Conservation (phyloP, 73 alveolate genomes). For the Uronychia binucleata region DNA sequence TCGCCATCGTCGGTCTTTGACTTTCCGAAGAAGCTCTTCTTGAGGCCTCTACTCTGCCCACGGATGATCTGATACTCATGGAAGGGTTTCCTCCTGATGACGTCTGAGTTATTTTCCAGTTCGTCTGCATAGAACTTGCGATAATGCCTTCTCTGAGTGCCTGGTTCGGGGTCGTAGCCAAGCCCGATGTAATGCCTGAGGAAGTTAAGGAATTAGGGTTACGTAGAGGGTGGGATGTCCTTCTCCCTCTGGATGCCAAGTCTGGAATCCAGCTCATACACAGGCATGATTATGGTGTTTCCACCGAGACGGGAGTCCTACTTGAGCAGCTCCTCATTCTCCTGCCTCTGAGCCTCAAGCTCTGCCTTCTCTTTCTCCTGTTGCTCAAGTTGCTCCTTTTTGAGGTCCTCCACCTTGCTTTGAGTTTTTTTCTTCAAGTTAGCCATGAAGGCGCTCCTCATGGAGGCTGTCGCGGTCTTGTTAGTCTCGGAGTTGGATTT, state of each 20-base stretch:
- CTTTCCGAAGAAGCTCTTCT: slow-evolving; percentile 20
- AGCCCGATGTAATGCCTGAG: slow-evolving; percentile 1
- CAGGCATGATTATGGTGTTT: slow-evolving; percentile 37
- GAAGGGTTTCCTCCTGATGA: slow-evolving; percentile 53
- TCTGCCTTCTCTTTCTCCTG: slow-evolving; percentile 23
- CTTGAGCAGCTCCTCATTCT: slow-evolving; percentile 20
- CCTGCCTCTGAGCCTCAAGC: background rate
- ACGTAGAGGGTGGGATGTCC: slow-evolving; percentile 25
- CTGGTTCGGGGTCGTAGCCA: slow-evolving; percentile 26
- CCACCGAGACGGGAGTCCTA: background rate
- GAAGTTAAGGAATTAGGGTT: too few species aligned
- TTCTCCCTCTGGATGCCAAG: slow-evolving; percentile 16
- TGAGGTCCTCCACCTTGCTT: background rate
- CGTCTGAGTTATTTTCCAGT: slow-evolving; percentile 68
- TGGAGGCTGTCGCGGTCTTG: background rate
- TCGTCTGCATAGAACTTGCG: slow-evolving; percentile 76
- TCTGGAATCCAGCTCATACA: slow-evolving; percentile 34
- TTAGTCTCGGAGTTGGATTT: background rate
- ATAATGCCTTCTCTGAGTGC: slow-evolving; percentile 67
- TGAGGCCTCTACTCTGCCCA: slow-evolving; percentile 61
- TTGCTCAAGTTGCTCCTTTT: slow-evolving; percentile 26
- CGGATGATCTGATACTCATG: slow-evolving; percentile 27
- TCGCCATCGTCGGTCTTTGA: slow-evolving; percentile 21
- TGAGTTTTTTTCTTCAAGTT: background rate
- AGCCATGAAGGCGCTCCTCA: background rate